Base-by-base conservation (phyloP, 140 eudicot species). In the Erigeron philadelphicus region DNA sequence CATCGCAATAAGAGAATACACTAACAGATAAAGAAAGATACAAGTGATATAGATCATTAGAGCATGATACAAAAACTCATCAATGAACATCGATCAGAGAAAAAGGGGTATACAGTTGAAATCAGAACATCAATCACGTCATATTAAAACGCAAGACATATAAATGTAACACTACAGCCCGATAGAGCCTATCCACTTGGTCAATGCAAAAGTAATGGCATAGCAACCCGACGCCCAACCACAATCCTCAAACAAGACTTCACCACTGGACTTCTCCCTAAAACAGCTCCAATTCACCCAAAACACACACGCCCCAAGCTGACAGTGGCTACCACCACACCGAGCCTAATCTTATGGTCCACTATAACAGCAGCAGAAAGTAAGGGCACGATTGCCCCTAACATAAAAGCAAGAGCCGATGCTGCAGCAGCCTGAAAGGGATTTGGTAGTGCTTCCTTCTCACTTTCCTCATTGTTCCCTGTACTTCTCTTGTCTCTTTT, bases 141-240 rank as follows among this genome's bases (percentile, higher is more conserved):
- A 66, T 48, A 15, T 40, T 13, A 43, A 43, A 12, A 31, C 3
- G 38, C 38, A 53, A 3, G 41, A 8, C 4, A 38, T 50, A 61
- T 49, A 15, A 76, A 72, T 13, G 70, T 40, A 54, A 67, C 13
- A 12, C 62, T 79, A 74, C 31, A 79, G 46, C 15, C 71, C 79
- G 21, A 56, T 55, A 67, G 81, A 76, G 13, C 82, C 85, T 19
- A 81, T 81, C 79, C 75, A 76, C 71, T 73, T 81, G 62, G 85
- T 81, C 9, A 81, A n/a, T 2, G 78, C 85, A 50, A 73, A 81
- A 43, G 85, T 81, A 44, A 81, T 69, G 11, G 68, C 76, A 81
- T 81, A 5, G 85, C 85, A 73, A 77, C 9, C 85, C 85, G 77
- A 23, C 85, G 82, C 11, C 85, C 85, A 57, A 77, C 16, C 46